Conservation (phyloP, 306 rosid genomes). For the Quercus engelmannii region DNA sequence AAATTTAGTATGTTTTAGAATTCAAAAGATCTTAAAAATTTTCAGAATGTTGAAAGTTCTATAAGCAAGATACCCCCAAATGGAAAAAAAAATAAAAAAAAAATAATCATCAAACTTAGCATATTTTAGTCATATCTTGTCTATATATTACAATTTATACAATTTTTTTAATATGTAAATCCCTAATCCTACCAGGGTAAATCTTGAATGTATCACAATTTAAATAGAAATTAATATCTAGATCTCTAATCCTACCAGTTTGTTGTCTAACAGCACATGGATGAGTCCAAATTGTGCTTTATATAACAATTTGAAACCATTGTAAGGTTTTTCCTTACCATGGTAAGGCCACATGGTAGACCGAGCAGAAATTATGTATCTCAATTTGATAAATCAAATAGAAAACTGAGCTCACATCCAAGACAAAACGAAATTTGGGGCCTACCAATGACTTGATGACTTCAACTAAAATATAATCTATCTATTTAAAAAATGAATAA, state of each 20-base stretch:
- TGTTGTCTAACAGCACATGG: background rate
- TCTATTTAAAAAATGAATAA: too few relatives aligned
- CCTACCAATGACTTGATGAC: too few relatives aligned
- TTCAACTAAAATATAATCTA: too few relatives aligned
- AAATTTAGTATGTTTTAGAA: background rate
- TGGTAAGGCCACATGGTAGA: too few relatives aligned
- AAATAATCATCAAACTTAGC: background rate
- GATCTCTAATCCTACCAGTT: background rate
- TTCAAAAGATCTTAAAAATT: background rate
- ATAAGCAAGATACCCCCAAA: background rate
- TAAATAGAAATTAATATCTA: background rate
- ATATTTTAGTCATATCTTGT: background rate
- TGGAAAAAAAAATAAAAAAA: background rate
- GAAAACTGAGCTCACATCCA: too few relatives aligned
- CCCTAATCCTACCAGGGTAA: background rate
- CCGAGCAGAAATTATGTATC: too few relatives aligned
- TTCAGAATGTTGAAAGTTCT: background rate
- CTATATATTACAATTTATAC: background rate
- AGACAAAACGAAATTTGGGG: too few relatives aligned
- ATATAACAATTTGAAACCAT: background rate
- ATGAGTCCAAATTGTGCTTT: background rate
- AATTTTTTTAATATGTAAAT: background rate
- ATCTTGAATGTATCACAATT: background rate
- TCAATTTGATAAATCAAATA: too few relatives aligned
- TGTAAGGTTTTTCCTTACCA: too few relatives aligned